Conservation (phyloP, 2,329 filamentous ascomycete genomes). For the Plectosphaerella cucumerina region DNA sequence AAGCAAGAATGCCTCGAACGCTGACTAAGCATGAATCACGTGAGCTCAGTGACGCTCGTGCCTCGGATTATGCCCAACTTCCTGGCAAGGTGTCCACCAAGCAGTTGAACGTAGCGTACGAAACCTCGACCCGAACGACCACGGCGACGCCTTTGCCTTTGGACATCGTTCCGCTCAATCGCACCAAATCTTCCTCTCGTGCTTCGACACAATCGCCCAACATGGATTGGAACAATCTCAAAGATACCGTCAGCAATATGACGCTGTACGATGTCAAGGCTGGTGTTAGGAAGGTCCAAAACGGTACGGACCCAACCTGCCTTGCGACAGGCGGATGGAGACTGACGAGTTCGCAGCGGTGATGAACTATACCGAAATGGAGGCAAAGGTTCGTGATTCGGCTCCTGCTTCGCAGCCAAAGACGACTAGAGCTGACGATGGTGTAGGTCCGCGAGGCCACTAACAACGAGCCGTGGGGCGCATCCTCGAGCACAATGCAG, state of each 20-base stretch:
- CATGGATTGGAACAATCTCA: constrained; percentile 85
- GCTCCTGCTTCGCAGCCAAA: constrained; percentile 1
- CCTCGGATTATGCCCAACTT: no score
- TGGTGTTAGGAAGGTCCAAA: constrained; percentile 90
- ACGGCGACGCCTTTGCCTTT: no score
- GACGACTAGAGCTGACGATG: constrained; percentile 10
- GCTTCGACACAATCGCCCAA: constrained; percentile 18
- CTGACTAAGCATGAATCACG: no score
- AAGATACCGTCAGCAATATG: constrained; percentile 85
- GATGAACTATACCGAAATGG: constrained; percentile 98
- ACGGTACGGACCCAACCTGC: constrained; percentile 59
- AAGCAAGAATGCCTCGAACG: no score
- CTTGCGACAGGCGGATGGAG: no score
- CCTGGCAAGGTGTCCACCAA: no score
- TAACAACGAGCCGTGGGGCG: constrained; percentile 98
- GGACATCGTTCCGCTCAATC: no score
- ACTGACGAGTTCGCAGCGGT: constrained; percentile 57
- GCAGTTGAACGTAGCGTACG: no score
- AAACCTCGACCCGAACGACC: no score
- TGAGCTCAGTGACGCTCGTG: no score
- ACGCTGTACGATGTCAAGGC: constrained; percentile 94
- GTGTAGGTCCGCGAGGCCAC: constrained; percentile 88
- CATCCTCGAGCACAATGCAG: constrained; percentile 82
- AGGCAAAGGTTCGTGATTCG: constrained; percentile 52
- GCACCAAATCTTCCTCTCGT: not conserved